These are phyloP conservation scores for Ophiognomonia clavigignenti-juglandacearum DNA, from an alignment of 2,329 filamentous ascomycete genomes.

Conservation along the genomic window DNA sequence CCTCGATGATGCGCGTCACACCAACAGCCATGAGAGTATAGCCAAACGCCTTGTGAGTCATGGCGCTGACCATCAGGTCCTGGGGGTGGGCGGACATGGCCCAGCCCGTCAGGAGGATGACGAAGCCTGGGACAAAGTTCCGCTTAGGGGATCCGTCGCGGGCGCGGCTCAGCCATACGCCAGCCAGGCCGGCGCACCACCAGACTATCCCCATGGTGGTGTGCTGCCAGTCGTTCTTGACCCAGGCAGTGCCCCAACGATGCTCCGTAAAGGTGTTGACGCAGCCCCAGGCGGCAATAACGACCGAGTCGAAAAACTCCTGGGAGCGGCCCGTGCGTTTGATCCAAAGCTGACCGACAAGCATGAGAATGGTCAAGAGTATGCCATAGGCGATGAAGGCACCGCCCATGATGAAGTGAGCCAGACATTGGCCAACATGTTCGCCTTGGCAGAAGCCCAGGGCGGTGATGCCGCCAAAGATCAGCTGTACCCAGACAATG, in stretches of 20 bases:
- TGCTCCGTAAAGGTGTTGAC: conserved; percentile 99
- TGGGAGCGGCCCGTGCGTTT: conserved; percentile 78
- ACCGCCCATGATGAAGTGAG: conserved; percentile 98
- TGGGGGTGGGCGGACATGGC: conserved; percentile 93
- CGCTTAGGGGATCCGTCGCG: conserved; percentile 81
- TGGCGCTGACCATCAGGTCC: conserved; percentile 74
- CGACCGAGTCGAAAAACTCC: conserved; percentile 90
- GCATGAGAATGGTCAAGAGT: conserved; percentile 75
- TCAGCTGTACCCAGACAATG: conserved; percentile 85
- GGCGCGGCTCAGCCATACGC: conserved; percentile 85
- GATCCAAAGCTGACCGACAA: conserved; percentile 87
- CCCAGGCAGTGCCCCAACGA: conserved; percentile 85
- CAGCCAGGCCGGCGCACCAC: conserved; percentile 91
- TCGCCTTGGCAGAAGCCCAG: conserved; percentile 91
- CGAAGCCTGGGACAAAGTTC: conserved; percentile 88
- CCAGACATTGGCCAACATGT: conserved; percentile 85
- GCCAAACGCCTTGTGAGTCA: conserved; percentile 85
- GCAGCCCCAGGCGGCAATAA: conserved; percentile 93
- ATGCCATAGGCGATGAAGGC: conserved; percentile 95
- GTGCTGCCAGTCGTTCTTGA: conserved; percentile 91
- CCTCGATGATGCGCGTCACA: conserved; percentile 78
- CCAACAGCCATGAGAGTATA: conserved; percentile 94
- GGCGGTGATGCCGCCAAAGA: conserved; percentile 90
- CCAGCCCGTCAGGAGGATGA: conserved; percentile 90
- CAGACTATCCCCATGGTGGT: conserved; percentile 99